These are phyloP conservation scores for Eurotiales sp. DNA, from an alignment of 2,329 filamentous ascomycete genomes.

Conservation along the genomic window DNA sequence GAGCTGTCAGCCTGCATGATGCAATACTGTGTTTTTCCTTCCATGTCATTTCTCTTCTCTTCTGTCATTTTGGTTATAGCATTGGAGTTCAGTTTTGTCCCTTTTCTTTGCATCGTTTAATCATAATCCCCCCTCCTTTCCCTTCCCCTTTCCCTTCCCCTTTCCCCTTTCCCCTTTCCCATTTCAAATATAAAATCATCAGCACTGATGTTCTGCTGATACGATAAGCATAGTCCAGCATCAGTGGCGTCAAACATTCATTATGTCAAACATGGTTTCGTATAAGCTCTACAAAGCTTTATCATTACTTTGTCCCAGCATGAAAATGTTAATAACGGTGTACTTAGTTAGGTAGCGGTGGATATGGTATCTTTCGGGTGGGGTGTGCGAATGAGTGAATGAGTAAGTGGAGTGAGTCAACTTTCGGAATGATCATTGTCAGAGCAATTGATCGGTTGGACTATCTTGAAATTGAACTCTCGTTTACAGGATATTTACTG, in stretches of 20 bases:
- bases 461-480: too few species aligned
- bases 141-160: neutral
- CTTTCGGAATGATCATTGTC: too few species aligned
- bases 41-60: neutral
- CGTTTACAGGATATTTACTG: too few species aligned
- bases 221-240: slow-evolving; percentile 6
- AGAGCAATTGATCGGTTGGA: too few species aligned
- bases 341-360: neutral
- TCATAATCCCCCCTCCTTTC: slow-evolving; percentile 2
- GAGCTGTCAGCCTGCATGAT: too few species aligned
- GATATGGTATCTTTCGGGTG: neutral
- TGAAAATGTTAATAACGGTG: slow-evolving; percentile 3
- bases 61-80: neutral
- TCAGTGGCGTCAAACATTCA: slow-evolving; percentile 6
- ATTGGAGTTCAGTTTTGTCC: slow-evolving; percentile 5
- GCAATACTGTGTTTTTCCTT: too few species aligned
- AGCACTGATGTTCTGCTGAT: slow-evolving; percentile 8
- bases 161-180: neutral
- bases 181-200: neutral
- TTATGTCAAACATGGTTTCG: too few species aligned
- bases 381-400: neutral
- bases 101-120: neutral
- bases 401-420: neutral
- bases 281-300: slow-evolving; percentile 9
- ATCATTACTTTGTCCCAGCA: neutral